Conservation (phyloP, 306 rosid species). For the Acmispon strigosus region DNA sequence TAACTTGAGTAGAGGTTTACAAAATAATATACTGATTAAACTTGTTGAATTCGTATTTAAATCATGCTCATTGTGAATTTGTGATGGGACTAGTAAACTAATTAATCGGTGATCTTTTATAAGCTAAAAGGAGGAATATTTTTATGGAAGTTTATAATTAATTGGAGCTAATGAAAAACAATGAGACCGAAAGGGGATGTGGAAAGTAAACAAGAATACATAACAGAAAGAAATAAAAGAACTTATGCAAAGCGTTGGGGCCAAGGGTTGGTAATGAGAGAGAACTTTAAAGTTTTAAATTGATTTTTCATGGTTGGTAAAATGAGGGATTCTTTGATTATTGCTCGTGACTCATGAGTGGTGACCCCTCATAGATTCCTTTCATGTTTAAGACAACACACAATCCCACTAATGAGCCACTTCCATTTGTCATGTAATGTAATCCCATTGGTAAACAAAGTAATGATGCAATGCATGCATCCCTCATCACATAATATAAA, state of each 20-base stretch:
- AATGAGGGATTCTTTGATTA: conserved; percentile 13
- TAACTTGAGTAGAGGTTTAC: too few species aligned
- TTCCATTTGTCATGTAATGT: too few species aligned
- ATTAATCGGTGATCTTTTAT: too few species aligned
- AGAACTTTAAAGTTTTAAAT: neutral
- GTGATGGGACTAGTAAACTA: too few species aligned
- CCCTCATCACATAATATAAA: neutral
- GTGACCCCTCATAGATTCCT: conserved; percentile 31
- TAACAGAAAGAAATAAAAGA: neutral
- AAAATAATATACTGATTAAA: too few species aligned
- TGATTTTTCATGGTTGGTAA: conserved; percentile 14
- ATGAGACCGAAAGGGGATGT: neutral
- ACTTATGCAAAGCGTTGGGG: neutral
- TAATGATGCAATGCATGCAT: neutral
- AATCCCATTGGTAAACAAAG: too few species aligned
- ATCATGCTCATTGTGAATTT: too few species aligned
- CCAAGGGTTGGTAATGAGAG: conserved; percentile 5
- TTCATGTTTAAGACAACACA: neutral
- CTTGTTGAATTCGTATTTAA: too few species aligned
- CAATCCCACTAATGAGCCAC: neutral
- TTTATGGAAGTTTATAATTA: neutral
- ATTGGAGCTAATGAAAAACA: neutral
- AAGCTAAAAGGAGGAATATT: neutral
- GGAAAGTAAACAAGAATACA: neutral
- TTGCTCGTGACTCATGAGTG: conserved; percentile 24